Percentiles rank a stretch among this genome's conserved stretches.
Conservation (phyloP, 176 grass and related monocot species). For the Carex kokanica region DNA sequence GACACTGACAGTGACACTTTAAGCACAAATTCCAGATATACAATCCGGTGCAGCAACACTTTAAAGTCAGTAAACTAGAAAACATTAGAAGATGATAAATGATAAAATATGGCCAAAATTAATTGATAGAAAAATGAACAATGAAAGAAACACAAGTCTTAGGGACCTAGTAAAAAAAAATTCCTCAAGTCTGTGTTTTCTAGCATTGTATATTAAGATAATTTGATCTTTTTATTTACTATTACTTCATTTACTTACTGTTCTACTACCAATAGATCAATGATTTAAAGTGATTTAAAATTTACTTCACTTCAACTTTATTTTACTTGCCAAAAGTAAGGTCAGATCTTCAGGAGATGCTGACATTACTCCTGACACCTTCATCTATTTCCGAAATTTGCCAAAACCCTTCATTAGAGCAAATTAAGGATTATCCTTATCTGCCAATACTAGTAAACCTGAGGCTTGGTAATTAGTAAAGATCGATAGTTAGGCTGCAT, state of each 20-base stretch:
- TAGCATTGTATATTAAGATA: too few species aligned
- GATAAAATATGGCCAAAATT: not conserved
- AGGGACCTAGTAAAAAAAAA: not conserved
- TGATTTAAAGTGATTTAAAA: too few species aligned
- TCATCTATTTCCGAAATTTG: not conserved
- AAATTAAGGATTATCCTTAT: conserved; percentile 3
- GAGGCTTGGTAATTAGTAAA: not conserved
- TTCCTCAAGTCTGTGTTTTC: not conserved
- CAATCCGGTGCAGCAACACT: too few species aligned
- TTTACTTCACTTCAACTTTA: too few species aligned
- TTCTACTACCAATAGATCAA: too few species aligned
- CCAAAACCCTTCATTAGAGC: not conserved
- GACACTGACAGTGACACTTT: not conserved
- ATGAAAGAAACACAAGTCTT: not conserved
- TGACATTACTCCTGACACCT: not conserved
- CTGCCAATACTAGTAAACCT: not conserved
- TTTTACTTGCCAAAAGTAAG: too few species aligned
- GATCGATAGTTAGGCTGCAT: not conserved
- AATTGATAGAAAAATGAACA: not conserved
- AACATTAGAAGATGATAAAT: not conserved
- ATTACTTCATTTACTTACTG: too few species aligned
- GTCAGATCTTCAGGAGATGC: not conserved
- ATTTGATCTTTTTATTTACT: too few species aligned
- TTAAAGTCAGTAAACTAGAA: too few species aligned
- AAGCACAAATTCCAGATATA: not conserved